A percentile compares a stretch with the other conserved stretches of the same genome.
These are phyloP conservation scores for Ogataea pilisensis DNA, from an alignment of 805 yeast species.

Conservation along the genomic window DNA sequence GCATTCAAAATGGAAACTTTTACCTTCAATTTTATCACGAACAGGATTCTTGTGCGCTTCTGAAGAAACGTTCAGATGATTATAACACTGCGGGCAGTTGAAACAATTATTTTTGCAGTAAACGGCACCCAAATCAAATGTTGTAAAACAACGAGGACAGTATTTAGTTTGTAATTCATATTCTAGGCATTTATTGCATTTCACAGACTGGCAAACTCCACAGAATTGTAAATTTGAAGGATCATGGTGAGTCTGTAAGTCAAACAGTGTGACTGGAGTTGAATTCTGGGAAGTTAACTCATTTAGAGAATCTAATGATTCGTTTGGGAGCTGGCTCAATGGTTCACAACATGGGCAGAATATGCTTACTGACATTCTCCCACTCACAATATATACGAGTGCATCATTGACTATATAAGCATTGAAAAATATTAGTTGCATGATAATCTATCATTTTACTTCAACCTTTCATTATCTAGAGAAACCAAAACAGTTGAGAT, in stretches of 20 bases:
- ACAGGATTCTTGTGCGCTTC: constrained; percentile 9
- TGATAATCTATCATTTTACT: no score
- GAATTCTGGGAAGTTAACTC: no score
- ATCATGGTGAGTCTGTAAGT: constrained; percentile 13
- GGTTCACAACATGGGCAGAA: constrained; percentile 17
- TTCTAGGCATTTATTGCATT: constrained; percentile 28
- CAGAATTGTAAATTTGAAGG: constrained; percentile 25
- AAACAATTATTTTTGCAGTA: constrained; percentile 32
- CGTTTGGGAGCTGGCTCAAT: no score
- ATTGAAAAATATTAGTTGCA: not conserved
- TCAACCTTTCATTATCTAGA: no score
- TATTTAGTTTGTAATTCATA: constrained; percentile 18
- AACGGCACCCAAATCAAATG: constrained; percentile 5
- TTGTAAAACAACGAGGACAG: constrained; percentile 27
- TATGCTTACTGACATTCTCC: constrained; percentile 3
- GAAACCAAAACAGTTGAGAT: no score
- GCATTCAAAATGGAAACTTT: constrained; percentile 38
- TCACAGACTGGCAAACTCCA: constrained; percentile 21
- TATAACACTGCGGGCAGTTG: constrained; percentile 31
- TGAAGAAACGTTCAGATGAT: constrained; percentile 16
- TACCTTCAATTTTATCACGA: constrained; percentile 20
- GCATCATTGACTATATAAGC: no score
- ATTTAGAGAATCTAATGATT: no score
- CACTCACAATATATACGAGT: not conserved
- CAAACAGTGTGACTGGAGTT: constrained; percentile 14